A percentile compares a stretch with the other conserved stretches of the same genome.
Evolutionary conservation across 192 early-diverging fungal species (phyloP).

Genomic region (Rhizophagus sp.): DNA sequence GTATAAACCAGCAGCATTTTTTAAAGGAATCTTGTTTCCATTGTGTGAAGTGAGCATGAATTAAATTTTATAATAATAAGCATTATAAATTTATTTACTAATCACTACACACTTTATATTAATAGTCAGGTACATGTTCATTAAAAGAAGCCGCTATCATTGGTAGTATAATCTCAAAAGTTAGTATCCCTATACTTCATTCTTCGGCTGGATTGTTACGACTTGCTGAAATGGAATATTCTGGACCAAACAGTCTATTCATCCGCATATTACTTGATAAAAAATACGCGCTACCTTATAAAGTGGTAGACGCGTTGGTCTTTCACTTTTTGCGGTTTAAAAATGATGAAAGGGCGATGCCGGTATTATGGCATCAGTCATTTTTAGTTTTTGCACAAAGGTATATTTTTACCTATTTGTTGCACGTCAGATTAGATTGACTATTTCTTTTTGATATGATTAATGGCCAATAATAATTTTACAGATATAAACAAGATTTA

Average conservation of each 20-base stretch:
- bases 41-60: slow-evolving; percentile 69
- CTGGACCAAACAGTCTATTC: slow-evolving; percentile 90
- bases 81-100: not conserved
- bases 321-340: slow-evolving; percentile 94
- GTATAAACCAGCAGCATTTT: slow-evolving; percentile 96
- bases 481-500: slow-evolving; percentile 92
- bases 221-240: slow-evolving; percentile 97
- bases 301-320: slow-evolving; percentile 94
- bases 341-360: slow-evolving; percentile 78
- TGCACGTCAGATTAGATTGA: too few relatives aligned
- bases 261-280: slow-evolving; percentile 96
- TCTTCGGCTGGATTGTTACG: slow-evolving; percentile 92
- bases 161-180: slow-evolving; percentile 87
- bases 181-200: slow-evolving; percentile 93
- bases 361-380: slow-evolving; percentile 98
- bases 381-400: slow-evolving; percentile 94
- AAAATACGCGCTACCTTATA: slow-evolving; percentile 97
- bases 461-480: not conserved
- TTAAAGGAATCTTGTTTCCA: slow-evolving; percentile 96
- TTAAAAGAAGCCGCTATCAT: slow-evolving; percentile 96
- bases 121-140: slow-evolving; percentile 76
- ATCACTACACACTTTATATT: not conserved
- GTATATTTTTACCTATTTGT: not conserved
- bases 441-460: too few relatives aligned
- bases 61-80: not conserved